These are phyloP conservation scores for Scutellaria baicalensis DNA, from an alignment of 257 asterid genomes.

Conservation along the genomic window DNA sequence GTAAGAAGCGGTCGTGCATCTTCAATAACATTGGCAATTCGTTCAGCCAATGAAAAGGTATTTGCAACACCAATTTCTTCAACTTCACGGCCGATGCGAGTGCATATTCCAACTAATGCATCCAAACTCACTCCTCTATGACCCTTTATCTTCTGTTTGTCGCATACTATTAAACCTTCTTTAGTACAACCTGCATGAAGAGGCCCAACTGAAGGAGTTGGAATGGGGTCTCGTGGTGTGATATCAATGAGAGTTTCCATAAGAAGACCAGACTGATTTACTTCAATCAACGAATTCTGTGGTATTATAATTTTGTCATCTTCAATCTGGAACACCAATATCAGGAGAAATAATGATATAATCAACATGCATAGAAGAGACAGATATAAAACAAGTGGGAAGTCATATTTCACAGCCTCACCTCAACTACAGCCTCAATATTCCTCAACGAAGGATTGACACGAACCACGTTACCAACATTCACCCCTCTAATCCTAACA, in stretches of 20 bases:
- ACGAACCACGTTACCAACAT: slow-evolving; percentile 81
- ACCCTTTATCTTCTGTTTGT: slow-evolving; percentile 80
- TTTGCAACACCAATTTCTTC: slow-evolving; percentile 81
- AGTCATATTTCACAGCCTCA: slow-evolving; percentile 5
- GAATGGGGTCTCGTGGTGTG: slow-evolving; percentile 85
- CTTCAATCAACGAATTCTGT: slow-evolving; percentile 85
- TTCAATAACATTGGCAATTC: slow-evolving; percentile 68
- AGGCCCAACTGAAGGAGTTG: slow-evolving; percentile 77
- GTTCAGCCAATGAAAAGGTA: slow-evolving; percentile 64
- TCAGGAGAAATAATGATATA: not conserved
- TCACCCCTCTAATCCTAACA: slow-evolving; percentile 91
- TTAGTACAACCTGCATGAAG: slow-evolving; percentile 65
- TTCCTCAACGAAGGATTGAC: slow-evolving; percentile 80
- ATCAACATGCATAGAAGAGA: slow-evolving; percentile 6
- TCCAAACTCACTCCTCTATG: slow-evolving; percentile 94
- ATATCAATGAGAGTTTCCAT: slow-evolving; percentile 98
- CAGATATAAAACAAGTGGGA: slow-evolving; percentile 3
- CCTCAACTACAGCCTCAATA: slow-evolving; percentile 59
- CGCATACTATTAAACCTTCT: slow-evolving; percentile 91
- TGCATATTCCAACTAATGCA: slow-evolving; percentile 91
- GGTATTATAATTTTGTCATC: slow-evolving; percentile 90
- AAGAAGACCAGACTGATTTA: slow-evolving; percentile 97
- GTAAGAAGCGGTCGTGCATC: slow-evolving; percentile 84
- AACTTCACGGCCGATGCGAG: slow-evolving; percentile 92
- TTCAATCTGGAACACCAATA: slow-evolving; percentile 53